Conservation (phyloP, 768 basidiomycete genomes). For the Russula dissimulans region DNA sequence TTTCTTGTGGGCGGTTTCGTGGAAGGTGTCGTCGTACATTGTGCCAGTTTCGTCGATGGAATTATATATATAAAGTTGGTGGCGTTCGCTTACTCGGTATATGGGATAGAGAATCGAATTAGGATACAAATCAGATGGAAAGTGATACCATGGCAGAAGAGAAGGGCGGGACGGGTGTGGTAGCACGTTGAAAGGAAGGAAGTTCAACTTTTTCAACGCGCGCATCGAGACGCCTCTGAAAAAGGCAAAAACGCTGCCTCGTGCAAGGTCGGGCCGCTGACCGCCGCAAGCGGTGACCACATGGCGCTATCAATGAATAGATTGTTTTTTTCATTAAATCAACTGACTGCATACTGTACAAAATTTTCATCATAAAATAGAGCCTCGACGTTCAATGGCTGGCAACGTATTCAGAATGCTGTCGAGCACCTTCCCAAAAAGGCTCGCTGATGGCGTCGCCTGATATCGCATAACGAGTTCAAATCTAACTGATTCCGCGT, state of each 20-base stretch:
- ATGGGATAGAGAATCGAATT: not conserved
- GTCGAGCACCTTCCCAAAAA: slow-evolving; percentile 55
- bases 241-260: not conserved
- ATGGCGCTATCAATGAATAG: not conserved
- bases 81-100: not conserved
- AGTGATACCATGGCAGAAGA: not conserved
- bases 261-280: not conserved
- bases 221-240: not conserved
- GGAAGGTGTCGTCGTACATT: slow-evolving; percentile 13
- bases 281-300: not conserved
- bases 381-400: not conserved
- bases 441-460: slow-evolving; percentile 55
- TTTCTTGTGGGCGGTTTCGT: slow-evolving; percentile 8
- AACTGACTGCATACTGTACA: too few relatives aligned
- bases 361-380: not conserved
- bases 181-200: slow-evolving; percentile 2
- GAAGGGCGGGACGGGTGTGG: not conserved
- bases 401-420: slow-evolving; percentile 31
- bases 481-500: slow-evolving; percentile 30
- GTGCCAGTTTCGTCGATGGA: not conserved
- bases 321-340: too few relatives aligned
- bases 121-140: not conserved
- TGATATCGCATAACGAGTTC: slow-evolving; percentile 52
- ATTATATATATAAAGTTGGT: slow-evolving; percentile 6
- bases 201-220: not conserved